Base-by-base conservation (phyloP, 2,329 filamentous ascomycete genomes). In the Penicillium vulpinum region DNA sequence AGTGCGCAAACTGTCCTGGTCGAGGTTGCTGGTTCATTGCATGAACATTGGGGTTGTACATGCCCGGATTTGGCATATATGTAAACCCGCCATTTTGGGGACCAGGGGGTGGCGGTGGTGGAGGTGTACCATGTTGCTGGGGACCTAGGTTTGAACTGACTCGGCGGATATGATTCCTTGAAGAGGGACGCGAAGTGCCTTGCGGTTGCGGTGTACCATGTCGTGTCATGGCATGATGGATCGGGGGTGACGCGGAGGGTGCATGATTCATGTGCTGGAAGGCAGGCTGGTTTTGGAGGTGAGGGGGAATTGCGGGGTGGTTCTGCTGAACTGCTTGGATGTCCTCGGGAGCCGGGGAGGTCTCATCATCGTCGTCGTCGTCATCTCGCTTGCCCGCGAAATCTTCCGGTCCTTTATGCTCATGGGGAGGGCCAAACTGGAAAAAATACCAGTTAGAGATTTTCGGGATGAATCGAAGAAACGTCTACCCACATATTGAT, bases 381-480 rank as follows among this genome's bases (percentile, higher is more conserved):
- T 89, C 88, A 56, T 79, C 80, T 58, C 81, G 81, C 75, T 88
- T 88, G 63, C 91, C 91, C 70, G 88, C 90, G 77, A 96, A 99
- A 76, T 99, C 94, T 53, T 85, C 83, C 0, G 94, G 94, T 2
- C 93, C 93, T 78, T 97, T 99, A 78, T 97, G 93, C 75, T 99
- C 94, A 75, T 94, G 95, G 43, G 92, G 88, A 57, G 87, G 88
- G 68, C 92, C 92, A 80, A 96, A 96, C 92, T 97, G 73, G 41
- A 41, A 41, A 56, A 45, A 44, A 21, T 44, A 55, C 40, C 53
- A 41, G 24, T 60, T 39, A 54, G 31, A 26, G 21, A n/a, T 2
- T 35, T 21, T 44, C 29, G 28, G 21, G 11, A 36, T 40, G 35
- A 21, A 26, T 55, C 24, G 33, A 57, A 50, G 24, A 57, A 41